Evolutionary conservation across 805 yeast species (phyloP).

Genomic region (Citeromyces nyonsensis): DNA sequence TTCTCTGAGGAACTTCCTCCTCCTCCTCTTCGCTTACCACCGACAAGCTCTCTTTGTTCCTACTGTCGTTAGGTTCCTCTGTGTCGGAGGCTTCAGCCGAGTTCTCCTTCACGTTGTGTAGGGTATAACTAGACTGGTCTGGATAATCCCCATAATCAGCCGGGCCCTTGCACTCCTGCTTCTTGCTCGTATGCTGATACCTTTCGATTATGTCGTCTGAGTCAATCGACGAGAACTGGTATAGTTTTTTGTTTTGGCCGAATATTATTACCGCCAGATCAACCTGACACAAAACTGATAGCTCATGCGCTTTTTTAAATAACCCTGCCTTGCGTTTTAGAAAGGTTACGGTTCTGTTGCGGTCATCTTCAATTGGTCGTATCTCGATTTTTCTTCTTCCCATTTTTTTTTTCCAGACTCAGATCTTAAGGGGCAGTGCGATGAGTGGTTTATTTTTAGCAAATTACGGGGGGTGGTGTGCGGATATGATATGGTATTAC

Average conservation of each 20-base stretch:
- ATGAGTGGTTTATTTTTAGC: no score
- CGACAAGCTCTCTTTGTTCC: neutral
- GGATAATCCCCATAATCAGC: slow-evolving; percentile 49
- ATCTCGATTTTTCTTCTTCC: slow-evolving; percentile 95
- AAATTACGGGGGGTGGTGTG: no score
- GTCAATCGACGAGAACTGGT: slow-evolving; percentile 69
- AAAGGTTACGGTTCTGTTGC: slow-evolving; percentile 78
- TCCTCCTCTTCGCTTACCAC: neutral
- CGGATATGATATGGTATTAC: no score
- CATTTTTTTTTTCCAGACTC: slow-evolving; percentile 25
- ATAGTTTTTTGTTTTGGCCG: slow-evolving; percentile 70
- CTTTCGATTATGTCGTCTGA: slow-evolving; percentile 30
- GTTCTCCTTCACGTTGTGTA: neutral
- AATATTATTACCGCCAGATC: slow-evolving; percentile 84
- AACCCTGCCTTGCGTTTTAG: slow-evolving; percentile 90
- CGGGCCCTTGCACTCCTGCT: slow-evolving; percentile 51
- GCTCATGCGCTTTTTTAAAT: slow-evolving; percentile 74
- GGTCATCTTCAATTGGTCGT: slow-evolving; percentile 79
- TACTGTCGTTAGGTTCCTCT: no score
- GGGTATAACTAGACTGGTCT: slow-evolving; percentile 10
- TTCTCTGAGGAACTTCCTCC: no score
- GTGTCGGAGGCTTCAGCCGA: neutral
- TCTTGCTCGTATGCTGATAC: slow-evolving; percentile 12
- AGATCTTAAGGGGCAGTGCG: no score
- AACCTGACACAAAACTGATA: slow-evolving; percentile 83